Percentiles rank a stretch among this genome's conserved stretches.
These are phyloP conservation scores for Porcisia hertigi DNA, from an alignment of 208 protist genomes.

Conservation along the genomic window DNA sequence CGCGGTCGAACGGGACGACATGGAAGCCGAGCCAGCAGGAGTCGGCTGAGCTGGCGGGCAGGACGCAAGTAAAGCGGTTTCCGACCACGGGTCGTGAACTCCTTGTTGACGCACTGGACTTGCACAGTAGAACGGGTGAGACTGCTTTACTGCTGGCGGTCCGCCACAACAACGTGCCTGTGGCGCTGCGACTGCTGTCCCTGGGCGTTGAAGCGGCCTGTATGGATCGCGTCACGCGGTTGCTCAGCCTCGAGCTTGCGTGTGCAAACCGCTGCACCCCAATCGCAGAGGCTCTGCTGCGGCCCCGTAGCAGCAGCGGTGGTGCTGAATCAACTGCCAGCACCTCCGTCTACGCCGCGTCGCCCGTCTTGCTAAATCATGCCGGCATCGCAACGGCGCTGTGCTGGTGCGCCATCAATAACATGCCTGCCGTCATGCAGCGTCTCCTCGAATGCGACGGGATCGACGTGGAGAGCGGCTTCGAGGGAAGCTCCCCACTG, in stretches of 20 bases:
- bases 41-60: too few species aligned
- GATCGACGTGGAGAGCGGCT: conserved; percentile 51
- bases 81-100: conserved; percentile 5
- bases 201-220: conserved; percentile 62
- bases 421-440: conserved; percentile 59
- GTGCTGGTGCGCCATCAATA: conserved; percentile 83
- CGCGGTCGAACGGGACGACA: background rate
- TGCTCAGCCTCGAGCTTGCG: conserved; percentile 73
- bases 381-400: conserved; percentile 72
- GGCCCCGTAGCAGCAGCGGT: conserved; percentile 13
- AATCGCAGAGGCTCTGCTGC: conserved; percentile 57
- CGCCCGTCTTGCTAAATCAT: conserved; percentile 67
- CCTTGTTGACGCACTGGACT: conserved; percentile 56
- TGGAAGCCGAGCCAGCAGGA: background rate
- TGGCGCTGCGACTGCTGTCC: conserved; percentile 60
- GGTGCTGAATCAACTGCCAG: background rate
- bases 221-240: conserved; percentile 67
- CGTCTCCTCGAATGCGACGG: conserved; percentile 52
- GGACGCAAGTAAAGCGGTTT: background rate
- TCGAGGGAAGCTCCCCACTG: conserved; percentile 72
- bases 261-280: conserved; percentile 65
- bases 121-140: conserved; percentile 67
- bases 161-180: conserved; percentile 51
- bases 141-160: conserved; percentile 65
- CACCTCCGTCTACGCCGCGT: conserved; percentile 37